These are phyloP conservation scores for Solanum dulcamara DNA, from an alignment of 257 asterid genomes.

Conservation along the genomic window DNA sequence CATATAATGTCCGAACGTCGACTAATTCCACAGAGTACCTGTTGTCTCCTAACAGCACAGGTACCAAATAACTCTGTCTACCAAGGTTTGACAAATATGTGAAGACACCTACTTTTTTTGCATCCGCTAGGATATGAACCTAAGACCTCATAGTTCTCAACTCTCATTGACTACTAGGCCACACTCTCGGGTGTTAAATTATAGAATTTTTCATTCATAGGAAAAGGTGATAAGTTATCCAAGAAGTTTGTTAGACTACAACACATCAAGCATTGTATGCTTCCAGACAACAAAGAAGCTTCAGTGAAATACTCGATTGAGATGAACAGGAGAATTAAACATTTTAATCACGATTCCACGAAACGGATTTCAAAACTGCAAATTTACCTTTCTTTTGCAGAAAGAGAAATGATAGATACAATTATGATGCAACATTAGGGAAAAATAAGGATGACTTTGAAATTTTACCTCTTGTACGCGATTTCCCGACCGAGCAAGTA, in stretches of 20 bases:
- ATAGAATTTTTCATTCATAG: not conserved
- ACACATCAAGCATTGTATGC: not conserved
- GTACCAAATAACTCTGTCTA: not conserved
- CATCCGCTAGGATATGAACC: not conserved
- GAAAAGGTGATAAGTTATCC: not conserved
- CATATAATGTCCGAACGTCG: not conserved
- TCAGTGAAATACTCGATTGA: not conserved
- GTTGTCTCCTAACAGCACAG: not conserved
- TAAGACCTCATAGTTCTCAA: not conserved
- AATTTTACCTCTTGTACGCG: slow-evolving; percentile 68
- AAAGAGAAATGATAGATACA: not conserved
- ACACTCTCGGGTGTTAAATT: not conserved
- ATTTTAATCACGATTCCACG: not conserved
- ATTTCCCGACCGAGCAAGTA: slow-evolving; percentile 93
- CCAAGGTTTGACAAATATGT: not conserved
- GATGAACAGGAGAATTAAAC: not conserved
- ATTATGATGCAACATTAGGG: not conserved
- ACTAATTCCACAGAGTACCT: not conserved
- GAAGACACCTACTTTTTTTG: not conserved
- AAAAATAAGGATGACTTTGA: not conserved
- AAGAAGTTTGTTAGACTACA: not conserved
- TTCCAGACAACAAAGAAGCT: not conserved
- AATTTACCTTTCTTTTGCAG: not conserved
- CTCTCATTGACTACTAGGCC: not conserved
- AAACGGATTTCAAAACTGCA: not conserved